A percentile compares a stretch with the other conserved stretches of the same genome.
Evolutionary conservation across 768 basidiomycete genomes (phyloP).

Genomic region (Lactarius hatsudake): DNA sequence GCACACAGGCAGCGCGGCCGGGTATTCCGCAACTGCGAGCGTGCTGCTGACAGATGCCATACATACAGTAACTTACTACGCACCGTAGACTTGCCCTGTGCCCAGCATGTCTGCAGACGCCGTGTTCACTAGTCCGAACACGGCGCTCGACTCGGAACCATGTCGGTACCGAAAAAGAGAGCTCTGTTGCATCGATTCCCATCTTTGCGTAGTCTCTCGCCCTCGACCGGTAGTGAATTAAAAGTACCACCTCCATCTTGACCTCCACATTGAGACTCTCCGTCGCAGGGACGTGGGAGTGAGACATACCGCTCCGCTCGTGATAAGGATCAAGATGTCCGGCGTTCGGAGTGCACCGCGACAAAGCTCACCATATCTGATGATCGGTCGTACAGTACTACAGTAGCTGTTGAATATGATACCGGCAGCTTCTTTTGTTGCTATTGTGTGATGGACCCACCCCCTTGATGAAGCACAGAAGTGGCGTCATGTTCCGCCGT

Average conservation of each 20-base stretch:
- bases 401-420: neutral
- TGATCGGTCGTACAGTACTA: neutral
- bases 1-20: conserved; percentile 22
- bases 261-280: neutral
- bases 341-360: conserved; percentile 49
- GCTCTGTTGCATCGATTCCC: conserved; percentile 30
- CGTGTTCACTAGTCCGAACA: conserved; percentile 51
- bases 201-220: conserved; percentile 40
- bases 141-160: conserved; percentile 38
- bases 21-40: conserved; percentile 37
- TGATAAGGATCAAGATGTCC: conserved; percentile 53
- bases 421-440: neutral
- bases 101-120: conserved; percentile 37
- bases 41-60: conserved; percentile 51
- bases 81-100: neutral
- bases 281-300: conserved; percentile 40
- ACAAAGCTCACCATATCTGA: neutral
- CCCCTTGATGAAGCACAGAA: conserved; percentile 6
- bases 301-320: conserved; percentile 41
- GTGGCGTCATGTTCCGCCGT: conserved; percentile 6
- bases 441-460: neutral
- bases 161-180: conserved; percentile 47
- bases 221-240: neutral
- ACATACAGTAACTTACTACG: conserved; percentile 26
- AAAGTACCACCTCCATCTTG: neutral